Percentiles rank a stretch among this genome's conserved stretches.
These are phyloP conservation scores for Phytopythium montanum DNA, from an alignment of 352 stramenopile species.

Conservation along the genomic window DNA sequence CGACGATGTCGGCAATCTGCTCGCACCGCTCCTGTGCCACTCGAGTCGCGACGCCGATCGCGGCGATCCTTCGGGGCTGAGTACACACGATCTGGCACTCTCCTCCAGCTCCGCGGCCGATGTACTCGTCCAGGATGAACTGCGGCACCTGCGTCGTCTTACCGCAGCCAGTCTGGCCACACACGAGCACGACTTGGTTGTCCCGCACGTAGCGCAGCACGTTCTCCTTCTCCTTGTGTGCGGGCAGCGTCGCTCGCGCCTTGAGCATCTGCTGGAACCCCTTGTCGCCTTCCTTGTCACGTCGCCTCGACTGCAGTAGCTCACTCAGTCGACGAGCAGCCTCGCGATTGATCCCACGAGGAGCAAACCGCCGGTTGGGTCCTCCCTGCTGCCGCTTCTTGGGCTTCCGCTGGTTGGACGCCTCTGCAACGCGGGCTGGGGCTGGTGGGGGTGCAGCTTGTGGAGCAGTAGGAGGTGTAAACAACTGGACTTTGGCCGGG, in stretches of 20 bases:
- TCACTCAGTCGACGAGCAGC: conserved; percentile 37
- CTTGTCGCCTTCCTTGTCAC: conserved; percentile 33
- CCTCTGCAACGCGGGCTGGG: not conserved
- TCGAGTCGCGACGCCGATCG: conserved; percentile 93
- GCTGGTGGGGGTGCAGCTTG: conserved; percentile 10
- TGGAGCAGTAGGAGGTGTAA: conserved; percentile 17
- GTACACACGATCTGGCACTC: conserved; percentile 96
- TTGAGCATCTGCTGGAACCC: conserved; percentile 60
- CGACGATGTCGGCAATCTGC: conserved; percentile 78
- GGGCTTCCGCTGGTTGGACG: conserved; percentile 12
- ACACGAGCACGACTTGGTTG: conserved; percentile 93
- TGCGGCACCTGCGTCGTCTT: conserved; percentile 97
- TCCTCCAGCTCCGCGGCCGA: conserved; percentile 70
- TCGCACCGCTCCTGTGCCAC: conserved; percentile 95
- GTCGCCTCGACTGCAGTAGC: conserved; percentile 35
- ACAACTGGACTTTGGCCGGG: conserved; percentile 29
- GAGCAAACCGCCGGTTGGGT: conserved; percentile 9
- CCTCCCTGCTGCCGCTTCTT: conserved; percentile 17
- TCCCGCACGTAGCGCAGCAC: conserved; percentile 49
- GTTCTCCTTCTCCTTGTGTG: conserved; percentile 46
- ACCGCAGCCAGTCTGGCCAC: conserved; percentile 93
- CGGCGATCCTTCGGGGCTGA: conserved; percentile 94
- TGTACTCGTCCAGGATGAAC: conserved; percentile 95
- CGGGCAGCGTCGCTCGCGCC: conserved; percentile 53
- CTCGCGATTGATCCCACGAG: conserved; percentile 24